Conservation (phyloP, 805 yeast genomes). For the Myxozyma monticola region DNA sequence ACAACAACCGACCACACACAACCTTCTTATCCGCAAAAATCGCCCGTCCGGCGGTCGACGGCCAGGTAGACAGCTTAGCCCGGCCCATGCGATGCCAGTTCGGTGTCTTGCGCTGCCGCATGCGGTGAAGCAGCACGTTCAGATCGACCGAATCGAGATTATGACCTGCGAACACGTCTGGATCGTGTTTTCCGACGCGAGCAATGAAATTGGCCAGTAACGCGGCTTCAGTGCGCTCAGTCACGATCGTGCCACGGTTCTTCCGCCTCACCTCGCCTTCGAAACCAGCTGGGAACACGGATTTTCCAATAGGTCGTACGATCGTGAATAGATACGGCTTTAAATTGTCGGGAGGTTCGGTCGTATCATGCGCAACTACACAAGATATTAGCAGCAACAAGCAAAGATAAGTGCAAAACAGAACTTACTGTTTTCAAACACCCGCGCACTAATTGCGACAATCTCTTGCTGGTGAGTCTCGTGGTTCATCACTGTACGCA, state of each 20-base stretch:
- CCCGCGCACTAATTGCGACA: constrained; percentile 75
- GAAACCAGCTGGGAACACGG: constrained; percentile 74
- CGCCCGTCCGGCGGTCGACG: constrained; percentile 65
- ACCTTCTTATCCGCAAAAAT: constrained; percentile 63
- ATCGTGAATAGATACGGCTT: constrained; percentile 69
- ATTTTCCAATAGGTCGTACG: constrained; percentile 65
- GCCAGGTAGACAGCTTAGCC: constrained; percentile 68
- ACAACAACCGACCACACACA: constrained; percentile 79
- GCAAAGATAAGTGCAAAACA: background rate
- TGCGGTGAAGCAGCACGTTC: constrained; percentile 77
- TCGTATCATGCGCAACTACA: constrained; percentile 66
- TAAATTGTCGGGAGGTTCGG: constrained; percentile 58
- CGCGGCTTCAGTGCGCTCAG: constrained; percentile 72
- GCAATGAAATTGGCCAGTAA: constrained; percentile 75
- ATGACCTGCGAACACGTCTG: constrained; percentile 90
- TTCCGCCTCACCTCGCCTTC: constrained; percentile 58
- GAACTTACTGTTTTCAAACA: constrained; percentile 51
- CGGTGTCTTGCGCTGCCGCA: constrained; percentile 69
- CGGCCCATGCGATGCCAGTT: constrained; percentile 86
- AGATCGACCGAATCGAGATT: constrained; percentile 74
- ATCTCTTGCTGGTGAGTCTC: constrained; percentile 79
- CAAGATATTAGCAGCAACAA: background rate
- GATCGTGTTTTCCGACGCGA: constrained; percentile 72
- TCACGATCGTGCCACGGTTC: constrained; percentile 46
- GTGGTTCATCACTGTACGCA: constrained; percentile 79